Conservation (phyloP, 2,329 filamentous ascomycete genomes). For the Sporothrix brunneoviolacea region DNA sequence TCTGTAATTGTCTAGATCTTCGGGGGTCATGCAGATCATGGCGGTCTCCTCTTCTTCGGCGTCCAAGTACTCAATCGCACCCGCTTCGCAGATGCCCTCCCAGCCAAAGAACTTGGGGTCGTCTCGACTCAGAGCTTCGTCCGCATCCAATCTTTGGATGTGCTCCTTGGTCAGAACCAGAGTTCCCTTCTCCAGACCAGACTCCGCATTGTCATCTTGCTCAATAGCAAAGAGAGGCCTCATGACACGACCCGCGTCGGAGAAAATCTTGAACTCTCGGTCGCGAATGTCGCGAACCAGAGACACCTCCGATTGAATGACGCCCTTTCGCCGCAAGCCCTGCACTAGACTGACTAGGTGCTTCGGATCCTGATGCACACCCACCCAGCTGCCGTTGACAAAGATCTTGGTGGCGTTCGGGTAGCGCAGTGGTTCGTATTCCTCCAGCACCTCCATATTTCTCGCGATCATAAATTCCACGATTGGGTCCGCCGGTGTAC, state of each 20-base stretch:
- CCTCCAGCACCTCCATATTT: conserved; percentile 94
- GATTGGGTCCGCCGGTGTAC: conserved; percentile 82
- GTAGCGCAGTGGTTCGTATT: conserved; percentile 79
- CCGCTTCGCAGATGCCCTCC: conserved; percentile 75
- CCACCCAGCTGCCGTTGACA: conserved; percentile 96
- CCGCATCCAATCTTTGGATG: conserved; percentile 61
- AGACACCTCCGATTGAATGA: conserved; percentile 87
- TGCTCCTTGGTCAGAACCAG: conserved; percentile 79
- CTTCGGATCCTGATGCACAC: conserved; percentile 83
- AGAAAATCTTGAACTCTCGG: conserved; percentile 97
- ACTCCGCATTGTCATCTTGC: conserved; percentile 70
- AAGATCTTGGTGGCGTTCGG: conserved; percentile 97
- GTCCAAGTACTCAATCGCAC: conserved; percentile 92
- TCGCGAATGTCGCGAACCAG: conserved; percentile 95
- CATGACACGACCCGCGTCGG: conserved; percentile 91
- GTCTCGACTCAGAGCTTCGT: conserved; percentile 57
- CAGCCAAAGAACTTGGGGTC: conserved; percentile 68
- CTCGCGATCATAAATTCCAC: conserved; percentile 92
- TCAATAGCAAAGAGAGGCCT: conserved; percentile 89
- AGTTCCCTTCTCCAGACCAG: conserved; percentile 52
- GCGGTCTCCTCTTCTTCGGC: conserved; percentile 97
- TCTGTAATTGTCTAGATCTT: conserved; percentile 77
- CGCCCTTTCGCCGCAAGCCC: conserved; percentile 69
- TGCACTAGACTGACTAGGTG: conserved; percentile 75
- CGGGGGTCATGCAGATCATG: conserved; percentile 99